Evolutionary conservation across 768 basidiomycete genomes (phyloP), one percentile per base, ranked within the genome.

Genomic region (Scleroderma bovista): DNA sequence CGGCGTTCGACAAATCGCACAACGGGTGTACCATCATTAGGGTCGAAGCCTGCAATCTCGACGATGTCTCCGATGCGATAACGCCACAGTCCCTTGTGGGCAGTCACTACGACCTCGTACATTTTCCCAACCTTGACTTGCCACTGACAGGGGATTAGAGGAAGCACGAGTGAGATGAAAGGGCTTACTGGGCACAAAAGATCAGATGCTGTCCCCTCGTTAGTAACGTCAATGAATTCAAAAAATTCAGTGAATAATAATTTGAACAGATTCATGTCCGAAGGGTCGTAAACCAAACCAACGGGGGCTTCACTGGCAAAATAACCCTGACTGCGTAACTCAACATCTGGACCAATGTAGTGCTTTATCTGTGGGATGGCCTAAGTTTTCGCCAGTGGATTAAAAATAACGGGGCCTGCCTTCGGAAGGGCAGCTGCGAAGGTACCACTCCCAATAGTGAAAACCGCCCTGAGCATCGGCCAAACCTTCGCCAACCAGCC

Each of bases 181-280:
- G 23, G 6, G 22, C 50, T 8, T 54, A 54, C 53, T 15, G 40
- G 24, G 11, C 39, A 22, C 5, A 47, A 16, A 12, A 54, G 32
- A 31, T 20, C 24, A 10, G 19, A 24, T 15, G 48, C 34, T 13
- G 32, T 34, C 23, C 46, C 29, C n/a, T 47, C 24, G 3, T 29
- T 40, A 12, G 16, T 13, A n/a, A 51, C 50, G 10, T 51, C 50
- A 17, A 51, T 31, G 23, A 33, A 54, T 34, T 54, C 53, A 17
- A 54, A 34, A 26, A 51, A 5, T 17, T 54, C 53, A 16, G n/a
- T 38, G 6, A 29, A 20, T 5, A 12, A 6, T 6, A 51, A 13
- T 33, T 54, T 54, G 50, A 51, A 54, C 17, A 46, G 45, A 19
- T 44, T 47, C n/a, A 51, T 41, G 23, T 54, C 32, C 13, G 32